phyloP scores from a whole-genome alignment of 768 basidiomycete genomes.

The Boletus rufocinnamomeus region DNA sequence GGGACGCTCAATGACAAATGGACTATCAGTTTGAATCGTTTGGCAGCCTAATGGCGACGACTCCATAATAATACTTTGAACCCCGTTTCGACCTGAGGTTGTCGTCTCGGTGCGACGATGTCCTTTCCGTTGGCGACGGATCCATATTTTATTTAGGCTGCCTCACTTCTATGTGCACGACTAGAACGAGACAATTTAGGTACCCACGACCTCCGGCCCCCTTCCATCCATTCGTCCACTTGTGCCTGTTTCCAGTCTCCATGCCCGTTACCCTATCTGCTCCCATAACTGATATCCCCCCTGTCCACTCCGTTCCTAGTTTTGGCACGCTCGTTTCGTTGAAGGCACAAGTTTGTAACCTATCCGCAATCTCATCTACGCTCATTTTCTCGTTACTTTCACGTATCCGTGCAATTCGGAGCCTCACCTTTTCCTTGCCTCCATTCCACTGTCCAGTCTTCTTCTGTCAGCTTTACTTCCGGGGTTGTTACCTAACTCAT shows the following conservation, averaged over 20 bases:
- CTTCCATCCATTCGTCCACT: slow-evolving; percentile 21
- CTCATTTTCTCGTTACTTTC: slow-evolving; percentile 32
- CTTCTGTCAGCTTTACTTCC: slow-evolving; percentile 23
- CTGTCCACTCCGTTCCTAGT: slow-evolving; percentile 18
- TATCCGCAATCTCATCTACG: slow-evolving; percentile 34
- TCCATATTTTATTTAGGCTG: slow-evolving; percentile 22
- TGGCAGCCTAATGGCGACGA: slow-evolving; percentile 38
- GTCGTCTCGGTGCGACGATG: slow-evolving; percentile 7
- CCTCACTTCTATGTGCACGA: slow-evolving; percentile 25
- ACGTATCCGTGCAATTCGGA: slow-evolving; percentile 17
- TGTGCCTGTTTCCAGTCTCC: slow-evolving; percentile 21
- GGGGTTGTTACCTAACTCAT: slow-evolving; percentile 37
- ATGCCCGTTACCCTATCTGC: slow-evolving; percentile 33
- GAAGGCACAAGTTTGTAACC: slow-evolving; percentile 37
- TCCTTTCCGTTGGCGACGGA: slow-evolving; percentile 15
- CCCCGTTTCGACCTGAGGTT: slow-evolving; percentile 5
- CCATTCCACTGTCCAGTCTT: slow-evolving; percentile 6
- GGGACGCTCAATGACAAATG: neutral
- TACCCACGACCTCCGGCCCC: slow-evolving; percentile 28
- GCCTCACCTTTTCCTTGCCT: slow-evolving; percentile 14
- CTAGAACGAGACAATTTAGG: slow-evolving; percentile 31
- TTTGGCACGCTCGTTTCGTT: slow-evolving; percentile 29
- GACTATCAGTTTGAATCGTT: slow-evolving; percentile 1
- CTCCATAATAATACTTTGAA: slow-evolving; percentile 24
- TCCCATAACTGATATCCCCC: slow-evolving; percentile 34